A percentile compares a stretch with the other conserved stretches of the same genome.
phyloP scores from a whole-genome alignment of 257 asterid species.

The Rhazya stricta region DNA sequence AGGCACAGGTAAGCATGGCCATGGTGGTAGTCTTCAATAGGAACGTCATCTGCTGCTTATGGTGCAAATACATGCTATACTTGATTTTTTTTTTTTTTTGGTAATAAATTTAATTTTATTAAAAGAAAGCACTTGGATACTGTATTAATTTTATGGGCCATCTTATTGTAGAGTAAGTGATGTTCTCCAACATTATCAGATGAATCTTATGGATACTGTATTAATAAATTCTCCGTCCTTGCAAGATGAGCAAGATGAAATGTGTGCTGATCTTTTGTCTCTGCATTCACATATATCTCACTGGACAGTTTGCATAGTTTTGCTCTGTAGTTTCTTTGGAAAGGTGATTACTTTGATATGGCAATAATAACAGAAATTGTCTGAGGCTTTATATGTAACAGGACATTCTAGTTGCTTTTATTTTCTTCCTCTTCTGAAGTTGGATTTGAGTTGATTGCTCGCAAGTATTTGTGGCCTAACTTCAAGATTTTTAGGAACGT shows the following conservation, averaged over 20 bases:
- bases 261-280: background rate
- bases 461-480: background rate
- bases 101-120: too few species aligned
- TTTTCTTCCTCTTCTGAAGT: background rate
- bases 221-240: background rate
- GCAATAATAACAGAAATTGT: background rate
- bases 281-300: background rate
- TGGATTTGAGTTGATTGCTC: background rate
- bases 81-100: background rate
- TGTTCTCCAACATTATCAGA: background rate
- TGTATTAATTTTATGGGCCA: background rate
- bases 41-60: background rate
- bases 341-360: background rate
- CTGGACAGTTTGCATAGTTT: background rate
- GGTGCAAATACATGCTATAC: background rate
- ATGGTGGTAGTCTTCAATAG: slow-evolving; percentile 9
- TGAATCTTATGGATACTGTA: background rate
- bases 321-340: background rate
- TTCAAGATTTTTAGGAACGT: background rate
- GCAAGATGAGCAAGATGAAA: background rate
- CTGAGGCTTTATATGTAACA: background rate
- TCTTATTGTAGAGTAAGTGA: background rate
- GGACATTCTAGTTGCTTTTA: background rate
- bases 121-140: background rate
- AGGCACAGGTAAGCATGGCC: slow-evolving; percentile 73